Evolutionary conservation across 2,329 filamentous ascomycete genomes (phyloP).

Genomic region (Colletotrichum orbiculare): DNA sequence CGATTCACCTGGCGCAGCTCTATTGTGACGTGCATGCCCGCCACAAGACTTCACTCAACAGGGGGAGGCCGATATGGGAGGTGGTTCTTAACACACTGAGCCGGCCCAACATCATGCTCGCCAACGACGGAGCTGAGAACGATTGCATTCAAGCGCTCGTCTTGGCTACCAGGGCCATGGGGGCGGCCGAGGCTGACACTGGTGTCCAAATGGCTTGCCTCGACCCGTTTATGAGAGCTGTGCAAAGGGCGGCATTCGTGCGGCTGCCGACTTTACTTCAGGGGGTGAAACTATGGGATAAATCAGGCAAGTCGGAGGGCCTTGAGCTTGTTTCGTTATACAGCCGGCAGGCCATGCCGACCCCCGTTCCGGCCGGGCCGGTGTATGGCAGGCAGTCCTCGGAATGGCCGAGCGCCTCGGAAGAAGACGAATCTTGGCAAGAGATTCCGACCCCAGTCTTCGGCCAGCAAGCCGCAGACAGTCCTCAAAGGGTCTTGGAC

Average conservation of each 20-base stretch:
- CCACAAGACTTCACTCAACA: background rate
- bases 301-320: background rate
- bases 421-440: background rate
- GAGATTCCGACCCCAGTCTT: constrained; percentile 7
- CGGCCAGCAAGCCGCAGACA: too few relatives aligned
- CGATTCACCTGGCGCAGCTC: constrained; percentile 16
- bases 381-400: background rate
- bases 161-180: constrained; percentile 21
- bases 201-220: constrained; percentile 39
- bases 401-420: background rate
- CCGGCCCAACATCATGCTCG: constrained; percentile 31
- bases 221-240: constrained; percentile 10
- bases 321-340: constrained; percentile 22
- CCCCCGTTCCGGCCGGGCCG: background rate
- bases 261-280: constrained; percentile 42
- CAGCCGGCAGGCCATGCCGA: background rate
- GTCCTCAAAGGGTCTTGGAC: too few relatives aligned
- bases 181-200: constrained; percentile 12
- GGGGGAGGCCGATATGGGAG: constrained; percentile 22
- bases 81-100: constrained; percentile 22
- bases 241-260: constrained; percentile 33
- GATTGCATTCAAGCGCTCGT: constrained; percentile 13
- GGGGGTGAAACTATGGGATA: constrained; percentile 42
- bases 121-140: background rate
- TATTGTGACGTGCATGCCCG: background rate